phyloP scores from a whole-genome alignment of 2,329 filamentous ascomycete genomes.

The Alternaria brassicae region DNA sequence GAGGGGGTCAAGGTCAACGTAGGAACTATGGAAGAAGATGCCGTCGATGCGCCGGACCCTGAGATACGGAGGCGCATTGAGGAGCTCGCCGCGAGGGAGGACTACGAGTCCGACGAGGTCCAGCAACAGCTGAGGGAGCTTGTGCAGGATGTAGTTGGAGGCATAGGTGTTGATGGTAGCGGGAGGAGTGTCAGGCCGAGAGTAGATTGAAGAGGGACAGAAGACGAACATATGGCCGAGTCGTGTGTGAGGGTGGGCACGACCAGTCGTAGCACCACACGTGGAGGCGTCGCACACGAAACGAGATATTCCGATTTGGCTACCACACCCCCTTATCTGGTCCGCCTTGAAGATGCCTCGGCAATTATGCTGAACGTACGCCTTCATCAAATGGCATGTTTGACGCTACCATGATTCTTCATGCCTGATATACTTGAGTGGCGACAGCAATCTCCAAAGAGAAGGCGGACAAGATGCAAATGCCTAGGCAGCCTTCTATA shows the following conservation, averaged over 20 bases:
- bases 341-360: not conserved
- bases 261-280: not conserved
- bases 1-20: constrained; percentile 79
- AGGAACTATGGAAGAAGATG: constrained; percentile 69
- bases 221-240: not conserved
- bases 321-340: not conserved
- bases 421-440: not conserved
- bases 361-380: not conserved
- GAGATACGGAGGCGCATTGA: constrained; percentile 88
- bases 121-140: constrained; percentile 80
- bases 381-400: not conserved
- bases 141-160: constrained; percentile 79
- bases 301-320: not conserved
- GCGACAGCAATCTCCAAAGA: not conserved
- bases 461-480: not conserved
- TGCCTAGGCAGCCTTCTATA: not conserved
- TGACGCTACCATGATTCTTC: not conserved
- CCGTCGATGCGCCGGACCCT: constrained; percentile 71
- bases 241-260: not conserved
- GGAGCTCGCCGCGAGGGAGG: constrained; percentile 80
- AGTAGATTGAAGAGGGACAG: constrained; percentile 39
- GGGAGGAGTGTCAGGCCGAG: constrained; percentile 57
- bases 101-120: constrained; percentile 81
- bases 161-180: constrained; percentile 67
- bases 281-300: not conserved